phyloP scores from a whole-genome alignment of 2,329 filamentous ascomycete genomes.

The Pyricularia pennisetigena region DNA sequence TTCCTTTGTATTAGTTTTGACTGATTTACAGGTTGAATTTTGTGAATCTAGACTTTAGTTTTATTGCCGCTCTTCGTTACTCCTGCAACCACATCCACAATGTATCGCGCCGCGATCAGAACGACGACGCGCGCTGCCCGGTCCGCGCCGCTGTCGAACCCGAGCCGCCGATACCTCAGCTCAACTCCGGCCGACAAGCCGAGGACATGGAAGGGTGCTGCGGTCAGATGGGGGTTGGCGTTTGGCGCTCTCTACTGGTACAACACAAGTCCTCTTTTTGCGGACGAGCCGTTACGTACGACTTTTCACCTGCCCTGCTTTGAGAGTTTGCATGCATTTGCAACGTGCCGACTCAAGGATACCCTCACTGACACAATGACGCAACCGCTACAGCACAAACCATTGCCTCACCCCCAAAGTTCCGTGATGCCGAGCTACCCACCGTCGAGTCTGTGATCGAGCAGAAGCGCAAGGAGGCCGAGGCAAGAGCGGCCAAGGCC shows the following conservation, averaged over 20 bases:
- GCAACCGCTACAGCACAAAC: constrained; percentile 16
- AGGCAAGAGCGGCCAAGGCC: constrained; percentile 20
- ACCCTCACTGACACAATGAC: background rate
- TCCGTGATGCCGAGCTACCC: constrained; percentile 45
- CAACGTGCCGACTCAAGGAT: constrained; percentile 3
- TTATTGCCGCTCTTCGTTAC: constrained; percentile 8
- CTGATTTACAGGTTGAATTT: background rate
- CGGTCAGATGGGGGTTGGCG: constrained; percentile 65
- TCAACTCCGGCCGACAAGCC: constrained; percentile 53
- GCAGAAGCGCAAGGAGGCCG: constrained; percentile 45
- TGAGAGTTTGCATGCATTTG: constrained; percentile 5
- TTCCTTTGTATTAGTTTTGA: background rate
- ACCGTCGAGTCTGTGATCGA: constrained; percentile 60
- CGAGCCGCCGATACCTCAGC: constrained; percentile 41
- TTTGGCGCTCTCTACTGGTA: constrained; percentile 81
- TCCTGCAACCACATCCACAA: constrained; percentile 15
- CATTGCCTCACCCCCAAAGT: constrained; percentile 35
- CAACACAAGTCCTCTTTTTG: constrained; percentile 80
- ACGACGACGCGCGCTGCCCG: constrained; percentile 34
- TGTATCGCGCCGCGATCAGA: constrained; percentile 44
- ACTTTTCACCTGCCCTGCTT: background rate
- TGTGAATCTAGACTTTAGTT: background rate
- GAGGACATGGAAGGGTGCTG: constrained; percentile 73
- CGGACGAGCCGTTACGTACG: constrained; percentile 71
- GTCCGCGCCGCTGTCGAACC: constrained; percentile 27